Evolutionary conservation across 2,329 filamentous ascomycete species (phyloP).

Genomic region (Fusarium metavorans): DNA sequence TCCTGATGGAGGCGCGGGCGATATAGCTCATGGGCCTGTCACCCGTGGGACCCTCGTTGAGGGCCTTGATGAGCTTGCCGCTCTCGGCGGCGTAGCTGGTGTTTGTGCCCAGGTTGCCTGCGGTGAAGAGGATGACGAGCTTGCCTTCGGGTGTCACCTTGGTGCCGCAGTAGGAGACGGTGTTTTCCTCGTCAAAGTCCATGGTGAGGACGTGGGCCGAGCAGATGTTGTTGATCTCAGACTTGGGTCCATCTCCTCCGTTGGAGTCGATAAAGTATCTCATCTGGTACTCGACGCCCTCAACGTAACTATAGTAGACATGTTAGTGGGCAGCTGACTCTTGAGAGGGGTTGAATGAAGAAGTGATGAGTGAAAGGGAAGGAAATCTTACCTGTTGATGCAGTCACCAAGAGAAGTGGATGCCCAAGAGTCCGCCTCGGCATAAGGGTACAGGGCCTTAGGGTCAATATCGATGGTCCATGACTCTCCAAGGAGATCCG

Average conservation of each 20-base stretch:
- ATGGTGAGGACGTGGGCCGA: slow-evolving; percentile 58
- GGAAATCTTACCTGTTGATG: slow-evolving; percentile 55
- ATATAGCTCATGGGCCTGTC: slow-evolving; percentile 54
- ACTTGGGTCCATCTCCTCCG: slow-evolving; percentile 52
- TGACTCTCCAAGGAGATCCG: slow-evolving; percentile 56
- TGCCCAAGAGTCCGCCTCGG: slow-evolving; percentile 54
- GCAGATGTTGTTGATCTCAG: slow-evolving; percentile 62
- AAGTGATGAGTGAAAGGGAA: neutral
- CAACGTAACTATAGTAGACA: slow-evolving; percentile 56
- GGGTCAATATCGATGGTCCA: slow-evolving; percentile 65
- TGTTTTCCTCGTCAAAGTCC: slow-evolving; percentile 57
- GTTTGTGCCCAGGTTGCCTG: slow-evolving; percentile 59
- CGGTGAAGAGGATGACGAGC: slow-evolving; percentile 62
- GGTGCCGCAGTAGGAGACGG: slow-evolving; percentile 58
- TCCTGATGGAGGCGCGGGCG: slow-evolving; percentile 56
- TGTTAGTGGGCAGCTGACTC: neutral
- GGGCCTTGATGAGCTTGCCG: slow-evolving; percentile 55
- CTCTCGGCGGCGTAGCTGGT: slow-evolving; percentile 53
- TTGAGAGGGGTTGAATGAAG: neutral
- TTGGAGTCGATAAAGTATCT: slow-evolving; percentile 52
- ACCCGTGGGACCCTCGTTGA: slow-evolving; percentile 58
- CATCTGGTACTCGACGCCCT: slow-evolving; percentile 55
- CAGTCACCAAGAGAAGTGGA: slow-evolving; percentile 58
- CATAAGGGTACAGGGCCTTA: slow-evolving; percentile 61
- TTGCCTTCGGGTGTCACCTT: slow-evolving; percentile 57